phyloP scores from a whole-genome alignment of 495 filamentous ascomycete species.

The Tuber brumale region DNA sequence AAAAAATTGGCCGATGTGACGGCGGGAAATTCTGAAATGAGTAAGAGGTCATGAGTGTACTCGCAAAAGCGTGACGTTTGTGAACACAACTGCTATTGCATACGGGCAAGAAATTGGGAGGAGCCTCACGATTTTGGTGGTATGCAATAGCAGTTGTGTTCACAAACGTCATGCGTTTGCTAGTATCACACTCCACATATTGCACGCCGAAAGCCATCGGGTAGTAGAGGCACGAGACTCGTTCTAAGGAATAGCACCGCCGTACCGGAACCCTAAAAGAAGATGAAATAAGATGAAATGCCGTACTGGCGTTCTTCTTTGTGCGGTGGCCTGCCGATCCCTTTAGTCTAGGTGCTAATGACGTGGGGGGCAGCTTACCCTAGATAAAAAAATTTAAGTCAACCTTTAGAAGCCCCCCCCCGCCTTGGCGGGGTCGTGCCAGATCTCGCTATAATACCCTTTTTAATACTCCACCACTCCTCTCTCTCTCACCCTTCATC shows the following conservation, averaged over 20 bases:
- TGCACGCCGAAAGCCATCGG: neutral
- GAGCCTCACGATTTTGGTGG: too few species aligned
- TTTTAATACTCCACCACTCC: neutral
- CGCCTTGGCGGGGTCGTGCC: neutral
- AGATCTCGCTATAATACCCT: neutral
- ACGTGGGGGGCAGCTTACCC: neutral
- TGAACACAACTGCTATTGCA: too few species aligned
- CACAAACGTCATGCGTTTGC: too few species aligned
- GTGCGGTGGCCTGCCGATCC: neutral
- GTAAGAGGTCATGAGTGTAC: neutral
- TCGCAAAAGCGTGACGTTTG: too few species aligned
- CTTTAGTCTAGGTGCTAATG: neutral
- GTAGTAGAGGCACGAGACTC: neutral
- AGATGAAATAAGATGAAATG: neutral
- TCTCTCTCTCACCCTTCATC: neutral
- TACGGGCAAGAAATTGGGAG: too few species aligned
- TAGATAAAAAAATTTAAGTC: neutral
- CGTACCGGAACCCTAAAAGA: neutral
- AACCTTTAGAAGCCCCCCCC: neutral
- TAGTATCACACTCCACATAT: neutral
- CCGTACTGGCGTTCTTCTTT: neutral
- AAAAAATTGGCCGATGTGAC: neutral
- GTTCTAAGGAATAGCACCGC: neutral
- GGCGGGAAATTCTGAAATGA: neutral
- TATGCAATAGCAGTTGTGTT: too few species aligned